phyloP scores from a whole-genome alignment of 73 alveolate species.

The Paramecium primaurelia region DNA sequence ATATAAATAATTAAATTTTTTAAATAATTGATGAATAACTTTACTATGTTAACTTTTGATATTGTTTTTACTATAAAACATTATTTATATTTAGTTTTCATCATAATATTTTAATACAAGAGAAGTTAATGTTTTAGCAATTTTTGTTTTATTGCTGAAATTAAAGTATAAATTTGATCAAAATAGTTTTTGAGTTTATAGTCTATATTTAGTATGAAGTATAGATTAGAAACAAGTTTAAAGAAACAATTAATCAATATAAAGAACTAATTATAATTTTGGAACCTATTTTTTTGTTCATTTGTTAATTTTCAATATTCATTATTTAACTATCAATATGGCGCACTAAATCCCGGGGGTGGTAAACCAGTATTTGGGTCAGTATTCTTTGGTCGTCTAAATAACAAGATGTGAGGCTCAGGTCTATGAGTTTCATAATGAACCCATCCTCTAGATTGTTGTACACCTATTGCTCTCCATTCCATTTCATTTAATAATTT shows the following conservation, averaged over 20 bases:
- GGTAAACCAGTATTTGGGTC: conserved; percentile 94
- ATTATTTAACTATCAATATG: conserved; percentile 54
- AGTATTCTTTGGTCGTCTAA: conserved; percentile 97
- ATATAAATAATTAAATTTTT: neutral
- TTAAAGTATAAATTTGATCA: neutral
- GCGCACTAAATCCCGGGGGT: conserved; percentile 67
- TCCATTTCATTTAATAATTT: conserved; percentile 83
- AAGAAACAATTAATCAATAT: neutral
- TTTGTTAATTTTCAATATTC: neutral
- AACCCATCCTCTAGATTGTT: conserved; percentile 92
- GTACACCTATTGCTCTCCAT: conserved; percentile 93
- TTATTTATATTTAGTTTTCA: neutral
- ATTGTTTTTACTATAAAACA: neutral
- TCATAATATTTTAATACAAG: neutral
- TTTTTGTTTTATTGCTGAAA: neutral
- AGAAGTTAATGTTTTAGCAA: neutral
- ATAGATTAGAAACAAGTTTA: neutral
- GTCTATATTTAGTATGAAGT: neutral
- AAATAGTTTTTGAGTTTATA: neutral
- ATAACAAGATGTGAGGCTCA: conserved; percentile 93
- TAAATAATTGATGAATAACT: neutral
- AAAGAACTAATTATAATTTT: neutral
- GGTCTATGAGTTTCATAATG: conserved; percentile 92
- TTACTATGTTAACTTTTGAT: neutral
- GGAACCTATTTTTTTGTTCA: neutral